phyloP scores from a whole-genome alignment of 1,284 basidiomycete species.

The Apiotrichum veenhuisii region DNA sequence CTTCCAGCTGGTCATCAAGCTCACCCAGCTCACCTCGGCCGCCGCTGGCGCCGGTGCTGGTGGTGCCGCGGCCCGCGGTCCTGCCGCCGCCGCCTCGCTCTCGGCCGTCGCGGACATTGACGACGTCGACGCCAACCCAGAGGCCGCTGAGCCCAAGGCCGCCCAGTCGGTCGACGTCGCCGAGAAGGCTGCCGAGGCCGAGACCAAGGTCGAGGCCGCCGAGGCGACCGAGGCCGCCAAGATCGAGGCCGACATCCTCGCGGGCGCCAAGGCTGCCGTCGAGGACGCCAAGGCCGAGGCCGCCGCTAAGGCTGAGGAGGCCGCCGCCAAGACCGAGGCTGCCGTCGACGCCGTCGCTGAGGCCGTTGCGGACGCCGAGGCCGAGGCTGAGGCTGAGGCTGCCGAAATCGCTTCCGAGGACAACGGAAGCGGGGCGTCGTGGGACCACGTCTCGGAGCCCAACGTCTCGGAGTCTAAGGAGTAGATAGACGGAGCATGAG shows the following conservation, averaged over 20 bases:
- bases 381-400: conserved; percentile 5
- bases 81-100: conserved; percentile 5
- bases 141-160: conserved; percentile 3
- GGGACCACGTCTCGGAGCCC: conserved; percentile 14
- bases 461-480: neutral
- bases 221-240: conserved; percentile 1
- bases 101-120: conserved; percentile 8
- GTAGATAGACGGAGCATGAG: neutral
- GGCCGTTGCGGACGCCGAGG: neutral
- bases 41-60: conserved; percentile 11
- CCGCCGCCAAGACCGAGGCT: neutral
- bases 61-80: conserved; percentile 4
- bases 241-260: conserved; percentile 1
- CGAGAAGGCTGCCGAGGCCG: conserved; percentile 7
- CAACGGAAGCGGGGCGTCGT: conserved; percentile 17
- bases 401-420: conserved; percentile 3
- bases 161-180: conserved; percentile 3
- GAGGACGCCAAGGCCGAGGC: conserved; percentile 3
- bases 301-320: neutral
- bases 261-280: neutral
- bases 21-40: conserved; percentile 54
- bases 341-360: conserved; percentile 3
- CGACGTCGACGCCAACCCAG: conserved; percentile 9
- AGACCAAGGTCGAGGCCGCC: conserved; percentile 5
- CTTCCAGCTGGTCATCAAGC: conserved; percentile 85